phyloP scores from a whole-genome alignment of 345 rosid species.

The Odontarrhena argentea region DNA sequence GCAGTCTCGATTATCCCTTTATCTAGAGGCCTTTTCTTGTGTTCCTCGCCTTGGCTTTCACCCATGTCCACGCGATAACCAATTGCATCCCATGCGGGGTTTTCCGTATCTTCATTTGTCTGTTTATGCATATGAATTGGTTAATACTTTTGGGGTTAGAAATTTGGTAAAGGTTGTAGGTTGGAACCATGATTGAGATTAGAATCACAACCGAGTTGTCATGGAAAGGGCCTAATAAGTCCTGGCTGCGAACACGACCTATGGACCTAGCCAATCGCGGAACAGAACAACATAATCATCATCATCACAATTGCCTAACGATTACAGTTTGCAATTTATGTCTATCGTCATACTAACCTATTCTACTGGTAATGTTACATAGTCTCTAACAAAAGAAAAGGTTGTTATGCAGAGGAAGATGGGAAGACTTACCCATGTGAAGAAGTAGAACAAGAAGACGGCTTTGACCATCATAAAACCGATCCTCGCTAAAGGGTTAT shows the following conservation, averaged over 20 bases:
- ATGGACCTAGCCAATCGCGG: neutral
- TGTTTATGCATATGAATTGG: conserved; percentile 33
- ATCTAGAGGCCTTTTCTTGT: conserved; percentile 54
- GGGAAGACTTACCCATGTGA: conserved; percentile 53
- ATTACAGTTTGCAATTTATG: conserved; percentile 1
- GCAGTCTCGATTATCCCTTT: conserved; percentile 57
- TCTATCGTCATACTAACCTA: neutral
- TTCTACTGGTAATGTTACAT: neutral
- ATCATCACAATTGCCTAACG: neutral
- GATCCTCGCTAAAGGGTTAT: conserved; percentile 51
- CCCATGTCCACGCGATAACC: conserved; percentile 49
- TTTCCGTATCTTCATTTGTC: conserved; percentile 55
- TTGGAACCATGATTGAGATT: neutral
- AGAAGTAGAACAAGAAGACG: conserved; percentile 56
- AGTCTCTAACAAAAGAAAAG: neutral
- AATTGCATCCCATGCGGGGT: conserved; percentile 74
- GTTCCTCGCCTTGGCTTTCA: conserved; percentile 26
- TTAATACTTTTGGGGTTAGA: neutral
- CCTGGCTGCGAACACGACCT: neutral
- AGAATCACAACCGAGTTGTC: neutral
- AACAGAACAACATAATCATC: neutral
- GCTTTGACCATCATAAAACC: conserved; percentile 58
- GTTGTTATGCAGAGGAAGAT: conserved; percentile 2
- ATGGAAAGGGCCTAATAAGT: neutral
- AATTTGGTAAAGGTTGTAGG: neutral